phyloP scores from a whole-genome alignment of 1,139 yeast species.

The Hansenula anomala region DNA sequence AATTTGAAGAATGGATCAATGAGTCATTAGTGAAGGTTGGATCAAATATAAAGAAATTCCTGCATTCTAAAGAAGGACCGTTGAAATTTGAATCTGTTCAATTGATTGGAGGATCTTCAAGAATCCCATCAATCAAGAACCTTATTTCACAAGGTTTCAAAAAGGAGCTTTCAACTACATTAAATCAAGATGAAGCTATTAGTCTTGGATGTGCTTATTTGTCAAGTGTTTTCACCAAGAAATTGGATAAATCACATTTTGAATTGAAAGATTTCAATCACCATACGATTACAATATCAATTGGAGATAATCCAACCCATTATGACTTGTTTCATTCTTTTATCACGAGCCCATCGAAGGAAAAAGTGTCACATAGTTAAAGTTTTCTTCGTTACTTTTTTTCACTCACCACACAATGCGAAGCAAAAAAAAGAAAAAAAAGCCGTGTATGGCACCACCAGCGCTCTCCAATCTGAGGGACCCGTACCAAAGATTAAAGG shows the following conservation, averaged over 20 bases:
- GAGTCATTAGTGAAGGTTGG: background rate
- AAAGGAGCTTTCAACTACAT: background rate
- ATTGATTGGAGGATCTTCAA: constrained; percentile 6
- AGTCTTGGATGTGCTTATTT: constrained; percentile 2
- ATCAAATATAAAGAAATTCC: background rate
- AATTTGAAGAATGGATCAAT: constrained; percentile 2
- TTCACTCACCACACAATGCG: too few relatives aligned
- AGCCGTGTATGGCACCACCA: too few relatives aligned
- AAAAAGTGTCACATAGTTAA: too few relatives aligned
- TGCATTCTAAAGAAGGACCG: too few relatives aligned
- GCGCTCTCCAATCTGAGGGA: too few relatives aligned
- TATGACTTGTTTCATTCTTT: too few relatives aligned
- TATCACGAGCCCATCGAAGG: too few relatives aligned
- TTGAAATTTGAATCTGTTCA: constrained; percentile 1
- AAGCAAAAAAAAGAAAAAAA: too few relatives aligned
- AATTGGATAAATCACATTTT: background rate
- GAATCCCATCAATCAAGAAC: constrained; percentile 1
- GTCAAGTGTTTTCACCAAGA: constrained; percentile 1
- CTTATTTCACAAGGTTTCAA: background rate
- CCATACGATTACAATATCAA: background rate
- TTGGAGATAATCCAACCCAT: background rate
- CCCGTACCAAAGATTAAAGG: too few relatives aligned
- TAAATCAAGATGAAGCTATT: constrained; percentile 5
- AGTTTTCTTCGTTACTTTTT: too few relatives aligned
- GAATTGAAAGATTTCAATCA: background rate